A percentile compares a stretch with the other conserved stretches of the same genome.
Conservation (phyloP, 805 yeast genomes). For the Kazachstania africana region DNA sequence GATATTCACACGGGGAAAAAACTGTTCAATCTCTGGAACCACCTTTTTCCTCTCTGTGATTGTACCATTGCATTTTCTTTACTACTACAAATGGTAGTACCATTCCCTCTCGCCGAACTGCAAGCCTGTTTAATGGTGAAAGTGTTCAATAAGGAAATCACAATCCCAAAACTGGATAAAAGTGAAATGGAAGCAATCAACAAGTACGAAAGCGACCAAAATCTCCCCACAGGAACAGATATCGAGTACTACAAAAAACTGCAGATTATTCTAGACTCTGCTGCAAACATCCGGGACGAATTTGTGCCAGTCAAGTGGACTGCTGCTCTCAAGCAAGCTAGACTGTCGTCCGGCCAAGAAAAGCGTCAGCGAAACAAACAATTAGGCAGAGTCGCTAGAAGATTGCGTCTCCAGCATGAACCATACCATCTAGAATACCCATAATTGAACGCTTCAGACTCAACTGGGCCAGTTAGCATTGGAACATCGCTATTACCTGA, state of each 20-base stretch:
- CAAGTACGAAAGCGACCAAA: conserved; percentile 5
- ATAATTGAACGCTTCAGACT: too few species aligned
- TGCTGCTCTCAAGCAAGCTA: neutral
- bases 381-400: neutral
- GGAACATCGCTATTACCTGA: too few species aligned
- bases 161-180: conserved; percentile 32
- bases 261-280: conserved; percentile 10
- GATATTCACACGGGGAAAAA: conserved; percentile 2
- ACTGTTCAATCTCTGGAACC: conserved; percentile 42
- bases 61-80: conserved; percentile 58
- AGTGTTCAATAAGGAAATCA: conserved; percentile 44
- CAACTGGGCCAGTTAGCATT: too few species aligned
- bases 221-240: conserved; percentile 13
- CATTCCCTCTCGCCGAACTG: conserved; percentile 48
- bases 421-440: neutral
- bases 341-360: neutral
- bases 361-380: neutral
- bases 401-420: neutral
- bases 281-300: neutral
- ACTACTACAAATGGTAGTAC: conserved; percentile 48
- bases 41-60: conserved; percentile 43
- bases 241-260: conserved; percentile 18
- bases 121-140: conserved; percentile 60
- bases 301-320: neutral
- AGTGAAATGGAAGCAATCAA: too few species aligned